Base-by-base conservation (phyloP, 345 rosid genomes). In the Gossypium sturtianum region DNA sequence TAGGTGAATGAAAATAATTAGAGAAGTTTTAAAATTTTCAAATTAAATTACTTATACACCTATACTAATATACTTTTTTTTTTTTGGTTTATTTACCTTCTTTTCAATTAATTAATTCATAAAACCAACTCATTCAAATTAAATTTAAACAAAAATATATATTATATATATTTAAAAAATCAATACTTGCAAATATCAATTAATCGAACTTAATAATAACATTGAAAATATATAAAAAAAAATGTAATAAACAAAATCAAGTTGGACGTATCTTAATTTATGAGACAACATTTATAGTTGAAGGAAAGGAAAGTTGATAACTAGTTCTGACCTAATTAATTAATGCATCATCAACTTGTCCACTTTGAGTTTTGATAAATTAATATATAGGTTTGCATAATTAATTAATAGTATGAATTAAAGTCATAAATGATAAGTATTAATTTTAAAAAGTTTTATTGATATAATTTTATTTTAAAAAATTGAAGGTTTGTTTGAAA, bases 251-350 rank as follows among this genome's bases (percentile, higher is more conserved):
- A 19, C 5, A 2, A 13, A 22, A 45, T 66, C 3, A 44, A 66
- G 12, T 10, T 54, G 17, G 61, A 19, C 12, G 44, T 58, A 60
- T 49, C 56, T 54, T 7, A 77, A 54, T 65, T 23, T 1, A 12
- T 2, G 49, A 19, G 68, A 78, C 74, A 49, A 75, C 11, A 67
- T 74, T 11, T 67, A 19, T 3, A 61, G 23, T 10, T 25, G n/a
- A 47, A 53, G 71, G 53, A 23, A 7, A 7, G 59, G 71, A 52
- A 16, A 45, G 75, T 76, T 65, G 75, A 74, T 81, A 3, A 25
- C 53, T 38, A 47, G 77, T 72, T 73, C 73, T 47, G 78, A 54
- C 20, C n/a, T 74, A 47, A 79, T 74, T 68, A 44, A 66, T 53
- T 1, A 54, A 54, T 47, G 38, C 56, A 47, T 23, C 71, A 22